phyloP scores from a whole-genome alignment of 2,329 filamentous ascomycete genomes.

The Didymella segeticola region DNA sequence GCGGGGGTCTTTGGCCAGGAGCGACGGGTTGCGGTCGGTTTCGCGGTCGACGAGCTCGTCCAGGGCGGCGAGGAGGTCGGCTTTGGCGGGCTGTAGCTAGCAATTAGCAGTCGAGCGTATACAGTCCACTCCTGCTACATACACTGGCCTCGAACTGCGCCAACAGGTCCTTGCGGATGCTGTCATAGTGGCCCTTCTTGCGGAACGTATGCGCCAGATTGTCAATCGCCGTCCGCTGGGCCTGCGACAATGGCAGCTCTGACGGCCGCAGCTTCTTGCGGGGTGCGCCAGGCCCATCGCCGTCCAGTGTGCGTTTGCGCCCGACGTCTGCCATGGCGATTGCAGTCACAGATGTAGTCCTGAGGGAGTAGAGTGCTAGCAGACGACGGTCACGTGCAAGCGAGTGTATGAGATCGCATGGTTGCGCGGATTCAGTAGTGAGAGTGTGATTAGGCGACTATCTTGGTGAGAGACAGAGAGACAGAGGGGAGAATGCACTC shows the following conservation, averaged over 20 bases:
- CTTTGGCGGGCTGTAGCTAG: constrained; percentile 69
- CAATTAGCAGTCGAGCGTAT: not conserved
- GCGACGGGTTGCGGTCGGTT: constrained; percentile 74
- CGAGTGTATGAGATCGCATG: constrained; percentile 10
- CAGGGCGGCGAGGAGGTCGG: constrained; percentile 69
- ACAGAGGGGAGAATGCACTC: constrained; percentile 4
- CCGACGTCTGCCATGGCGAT: constrained; percentile 42
- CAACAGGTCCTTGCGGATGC: constrained; percentile 77
- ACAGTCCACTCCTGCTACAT: constrained; percentile 21
- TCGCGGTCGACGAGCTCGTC: constrained; percentile 75
- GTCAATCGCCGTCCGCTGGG: constrained; percentile 77
- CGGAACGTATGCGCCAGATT: constrained; percentile 80
- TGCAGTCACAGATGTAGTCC: not conserved
- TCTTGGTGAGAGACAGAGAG: too few relatives aligned
- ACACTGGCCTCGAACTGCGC: constrained; percentile 76
- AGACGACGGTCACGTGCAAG: constrained; percentile 1
- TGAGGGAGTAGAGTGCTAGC: not conserved
- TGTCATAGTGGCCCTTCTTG: constrained; percentile 84
- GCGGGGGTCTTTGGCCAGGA: constrained; percentile 74
- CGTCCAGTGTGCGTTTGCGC: constrained; percentile 41
- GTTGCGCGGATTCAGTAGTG: too few relatives aligned
- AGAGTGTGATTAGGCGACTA: too few relatives aligned
- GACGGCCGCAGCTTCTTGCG: constrained; percentile 73
- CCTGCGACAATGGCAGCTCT: constrained; percentile 75
- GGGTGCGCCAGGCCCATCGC: constrained; percentile 38